These are phyloP conservation scores for Gossypium davidsonii DNA, from an alignment of 441 rosid genomes.

Conservation along the genomic window DNA sequence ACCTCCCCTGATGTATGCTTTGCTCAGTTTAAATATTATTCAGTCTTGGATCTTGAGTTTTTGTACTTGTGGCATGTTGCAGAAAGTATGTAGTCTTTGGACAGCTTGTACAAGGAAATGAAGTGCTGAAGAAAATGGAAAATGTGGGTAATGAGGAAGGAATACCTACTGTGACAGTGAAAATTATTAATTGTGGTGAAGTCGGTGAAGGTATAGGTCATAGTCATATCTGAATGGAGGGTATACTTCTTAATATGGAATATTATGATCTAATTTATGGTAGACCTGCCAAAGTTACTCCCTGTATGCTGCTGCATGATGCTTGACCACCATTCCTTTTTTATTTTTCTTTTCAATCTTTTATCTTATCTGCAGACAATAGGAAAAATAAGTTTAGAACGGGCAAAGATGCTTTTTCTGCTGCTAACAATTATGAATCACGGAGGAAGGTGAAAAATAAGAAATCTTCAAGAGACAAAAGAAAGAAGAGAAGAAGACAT, in stretches of 20 bases:
- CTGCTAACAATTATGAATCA: constrained; percentile 33
- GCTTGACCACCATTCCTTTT: not conserved
- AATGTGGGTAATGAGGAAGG: constrained; percentile 75
- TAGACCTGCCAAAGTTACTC: not conserved
- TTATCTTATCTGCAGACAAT: constrained; percentile 31
- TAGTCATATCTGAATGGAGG: not conserved
- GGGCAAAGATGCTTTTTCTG: constrained; percentile 36
- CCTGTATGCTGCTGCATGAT: not conserved
- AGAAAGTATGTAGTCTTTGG: constrained; percentile 87
- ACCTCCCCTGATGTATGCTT: not conserved
- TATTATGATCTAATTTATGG: not conserved
- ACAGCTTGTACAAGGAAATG: constrained; percentile 78
- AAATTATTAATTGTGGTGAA: constrained; percentile 85
- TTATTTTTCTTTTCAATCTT: not conserved
- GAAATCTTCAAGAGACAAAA: constrained; percentile 66
- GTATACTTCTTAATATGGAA: not conserved
- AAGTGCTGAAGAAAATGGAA: constrained; percentile 77
- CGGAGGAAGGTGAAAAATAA: constrained; percentile 54
- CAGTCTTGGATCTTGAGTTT: constrained; percentile 9
- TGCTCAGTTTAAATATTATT: not conserved
- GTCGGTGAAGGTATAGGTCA: constrained; percentile 47
- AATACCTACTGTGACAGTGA: constrained; percentile 68
- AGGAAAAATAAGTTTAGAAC: constrained; percentile 47
- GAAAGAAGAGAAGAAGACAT: constrained; percentile 67
- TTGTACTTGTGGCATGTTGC: constrained; percentile 16